Evolutionary conservation across 2,329 filamentous ascomycete genomes (phyloP).

Genomic region (Botryotinia narcissicola): DNA sequence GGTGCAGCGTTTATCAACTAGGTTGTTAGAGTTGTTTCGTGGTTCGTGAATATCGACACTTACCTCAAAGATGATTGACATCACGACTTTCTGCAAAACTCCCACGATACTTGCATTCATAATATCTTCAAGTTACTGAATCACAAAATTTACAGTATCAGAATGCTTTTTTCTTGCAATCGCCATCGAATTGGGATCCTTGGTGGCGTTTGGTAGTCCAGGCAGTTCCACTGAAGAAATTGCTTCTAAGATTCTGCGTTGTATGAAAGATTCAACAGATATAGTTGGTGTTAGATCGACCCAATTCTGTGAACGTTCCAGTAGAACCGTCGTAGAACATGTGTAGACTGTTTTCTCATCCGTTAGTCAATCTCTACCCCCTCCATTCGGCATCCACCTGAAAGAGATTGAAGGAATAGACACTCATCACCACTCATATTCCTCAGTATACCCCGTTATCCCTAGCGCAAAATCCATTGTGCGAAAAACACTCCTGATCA

Average conservation of each 20-base stretch:
- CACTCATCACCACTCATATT: neutral
- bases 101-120: constrained; percentile 48
- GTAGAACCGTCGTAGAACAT: constrained; percentile 24
- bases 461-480: neutral
- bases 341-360: neutral
- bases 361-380: neutral
- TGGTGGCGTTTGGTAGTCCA: constrained; percentile 46
- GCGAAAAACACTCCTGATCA: neutral
- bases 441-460: neutral
- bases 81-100: constrained; percentile 52
- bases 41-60: neutral
- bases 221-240: constrained; percentile 54
- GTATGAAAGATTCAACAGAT: neutral
- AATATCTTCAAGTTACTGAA: constrained; percentile 46
- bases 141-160: constrained; percentile 48
- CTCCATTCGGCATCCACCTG: neutral
- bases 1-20: constrained; percentile 25
- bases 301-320: neutral
- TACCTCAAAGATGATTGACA: constrained; percentile 52
- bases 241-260: constrained; percentile 39
- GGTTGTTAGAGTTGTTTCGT: neutral
- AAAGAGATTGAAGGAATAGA: neutral
- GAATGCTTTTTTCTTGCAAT: constrained; percentile 51
- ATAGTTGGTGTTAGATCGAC: constrained; percentile 31
- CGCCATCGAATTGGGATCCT: constrained; percentile 43